These are phyloP conservation scores for Termitomyces sp. DNA, from an alignment of 768 basidiomycete genomes.

Conservation along the genomic window DNA sequence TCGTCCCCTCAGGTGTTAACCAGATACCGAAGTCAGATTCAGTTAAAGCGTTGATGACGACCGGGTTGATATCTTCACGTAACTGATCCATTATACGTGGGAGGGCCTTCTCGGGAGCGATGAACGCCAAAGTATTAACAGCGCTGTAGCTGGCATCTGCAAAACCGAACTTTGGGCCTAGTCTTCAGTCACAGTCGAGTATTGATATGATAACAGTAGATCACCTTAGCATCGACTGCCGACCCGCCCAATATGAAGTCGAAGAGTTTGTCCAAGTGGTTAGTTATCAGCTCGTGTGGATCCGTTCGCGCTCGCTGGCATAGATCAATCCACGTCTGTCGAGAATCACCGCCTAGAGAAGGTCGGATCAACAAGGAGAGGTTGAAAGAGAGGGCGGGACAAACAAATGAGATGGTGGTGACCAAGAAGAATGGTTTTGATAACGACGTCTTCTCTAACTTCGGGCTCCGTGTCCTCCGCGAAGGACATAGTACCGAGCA, in stretches of 20 bases:
- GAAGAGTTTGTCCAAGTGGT: constrained; percentile 47
- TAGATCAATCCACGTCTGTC: constrained; percentile 78
- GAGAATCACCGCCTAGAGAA: constrained; percentile 39
- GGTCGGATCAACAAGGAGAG: background rate
- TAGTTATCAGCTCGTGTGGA: constrained; percentile 56
- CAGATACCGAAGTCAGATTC: constrained; percentile 79
- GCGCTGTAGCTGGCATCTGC: constrained; percentile 71
- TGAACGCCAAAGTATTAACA: constrained; percentile 73
- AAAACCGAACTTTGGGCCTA: constrained; percentile 37
- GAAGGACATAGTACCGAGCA: constrained; percentile 50
- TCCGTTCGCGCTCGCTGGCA: constrained; percentile 69
- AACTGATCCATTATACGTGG: constrained; percentile 70
- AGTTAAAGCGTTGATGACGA: constrained; percentile 57
- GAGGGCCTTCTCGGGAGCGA: constrained; percentile 66
- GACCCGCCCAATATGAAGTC: constrained; percentile 46
- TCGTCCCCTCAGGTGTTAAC: constrained; percentile 78
- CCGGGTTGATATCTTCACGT: constrained; percentile 57
- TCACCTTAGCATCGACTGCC: constrained; percentile 43
- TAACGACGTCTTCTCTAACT: constrained; percentile 42
- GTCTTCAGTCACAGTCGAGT: background rate
- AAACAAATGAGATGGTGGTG: constrained; percentile 69
- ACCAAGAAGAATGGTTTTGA: constrained; percentile 59
- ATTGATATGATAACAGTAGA: background rate
- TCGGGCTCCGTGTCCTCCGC: constrained; percentile 35
- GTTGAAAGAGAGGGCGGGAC: constrained; percentile 19